Evolutionary conservation across 1,139 yeast species (phyloP), one percentile per base, ranked within the genome.

Genomic region (Ogataea hybrid): DNA sequence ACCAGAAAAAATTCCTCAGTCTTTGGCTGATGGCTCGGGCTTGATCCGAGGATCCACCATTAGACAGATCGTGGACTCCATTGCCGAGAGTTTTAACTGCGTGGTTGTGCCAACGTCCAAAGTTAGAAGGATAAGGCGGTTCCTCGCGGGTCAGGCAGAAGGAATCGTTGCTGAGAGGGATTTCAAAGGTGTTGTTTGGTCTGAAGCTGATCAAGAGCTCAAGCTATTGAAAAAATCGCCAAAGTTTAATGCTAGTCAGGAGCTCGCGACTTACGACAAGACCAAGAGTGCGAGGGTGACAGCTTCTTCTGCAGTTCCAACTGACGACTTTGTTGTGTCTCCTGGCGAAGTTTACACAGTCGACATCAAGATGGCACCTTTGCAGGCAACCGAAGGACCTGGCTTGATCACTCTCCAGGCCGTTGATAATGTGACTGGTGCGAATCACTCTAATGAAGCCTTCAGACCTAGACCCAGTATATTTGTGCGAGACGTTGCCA

Each of bases 131-230:
- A 75, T 90, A 47, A 79, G 96, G 70, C 79, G 97, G 61, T 92
- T 90, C 59, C 77, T 92, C 60, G 95, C 96, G 25, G 98, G 98
- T 41, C 98, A 92, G 70, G 84, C 90, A 47, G 95, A 87, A 57
- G 88, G 88, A 57, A 74, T 87, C 45, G 95, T 90, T 50, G 92
- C 90, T 35, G 97, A 92, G 68, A 78, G 83, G 59, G 97, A 89
- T 54, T 84, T 83, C 65, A 88, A 89, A 66, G 97, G 96, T 58
- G 94, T 89, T 39, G 86, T 77, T 27, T 92, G 98, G 97, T 79
- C 82, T 42, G 92, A 84, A 63, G 74, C 82, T 33, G 86, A 84
- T 62, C 95, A 85, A 67, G 95, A 86, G 65, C 73, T 72, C 41
- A 63, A 64, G 32, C 68, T 82, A 48, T 67, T 84, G 49, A 66